These are phyloP conservation scores for Hypoxylon fragiforme DNA, from an alignment of 495 filamentous ascomycete species.

Conservation along the genomic window DNA sequence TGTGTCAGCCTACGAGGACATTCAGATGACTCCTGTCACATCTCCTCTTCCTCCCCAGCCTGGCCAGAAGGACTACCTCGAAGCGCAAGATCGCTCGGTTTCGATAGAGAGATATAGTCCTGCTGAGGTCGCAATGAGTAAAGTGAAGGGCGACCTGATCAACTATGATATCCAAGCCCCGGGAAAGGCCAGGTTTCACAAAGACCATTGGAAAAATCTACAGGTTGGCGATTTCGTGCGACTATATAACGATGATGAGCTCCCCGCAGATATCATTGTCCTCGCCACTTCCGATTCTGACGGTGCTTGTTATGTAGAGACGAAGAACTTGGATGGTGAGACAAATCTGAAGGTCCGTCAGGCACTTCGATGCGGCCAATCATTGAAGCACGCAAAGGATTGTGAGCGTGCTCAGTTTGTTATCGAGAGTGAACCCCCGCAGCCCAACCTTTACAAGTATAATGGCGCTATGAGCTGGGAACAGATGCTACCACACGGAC, in stretches of 20 bases:
- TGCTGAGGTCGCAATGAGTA: slow-evolving; percentile 56
- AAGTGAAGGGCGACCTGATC: slow-evolving; percentile 51
- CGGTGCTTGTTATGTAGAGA: slow-evolving; percentile 96
- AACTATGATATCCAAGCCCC: slow-evolving; percentile 47
- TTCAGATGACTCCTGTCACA: slow-evolving; percentile 95
- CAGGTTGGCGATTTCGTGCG: slow-evolving; percentile 97
- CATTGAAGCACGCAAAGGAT: slow-evolving; percentile 84
- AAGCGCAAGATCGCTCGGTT: slow-evolving; percentile 40
- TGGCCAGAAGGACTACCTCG: slow-evolving; percentile 29
- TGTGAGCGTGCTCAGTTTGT: slow-evolving; percentile 86
- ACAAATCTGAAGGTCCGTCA: slow-evolving; percentile 97
- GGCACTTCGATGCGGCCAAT: slow-evolving; percentile 81
- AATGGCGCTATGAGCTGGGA: slow-evolving; percentile 86
- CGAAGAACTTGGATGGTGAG: slow-evolving; percentile 96
- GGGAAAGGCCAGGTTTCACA: slow-evolving; percentile 74
- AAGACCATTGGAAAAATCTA: slow-evolving; percentile 92
- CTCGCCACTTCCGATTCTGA: slow-evolving; percentile 95
- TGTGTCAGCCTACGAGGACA: slow-evolving; percentile 58
- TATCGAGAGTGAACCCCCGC: slow-evolving; percentile 89
- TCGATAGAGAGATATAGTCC: slow-evolving; percentile 55
- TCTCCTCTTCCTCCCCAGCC: slow-evolving; percentile 66
- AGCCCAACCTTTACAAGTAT: slow-evolving; percentile 92
- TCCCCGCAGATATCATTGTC: slow-evolving; percentile 93
- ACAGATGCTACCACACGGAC: slow-evolving; percentile 66
- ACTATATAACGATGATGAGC: slow-evolving; percentile 92